Conservation (phyloP, 768 basidiomycete species). For the Russula olivacea region DNA sequence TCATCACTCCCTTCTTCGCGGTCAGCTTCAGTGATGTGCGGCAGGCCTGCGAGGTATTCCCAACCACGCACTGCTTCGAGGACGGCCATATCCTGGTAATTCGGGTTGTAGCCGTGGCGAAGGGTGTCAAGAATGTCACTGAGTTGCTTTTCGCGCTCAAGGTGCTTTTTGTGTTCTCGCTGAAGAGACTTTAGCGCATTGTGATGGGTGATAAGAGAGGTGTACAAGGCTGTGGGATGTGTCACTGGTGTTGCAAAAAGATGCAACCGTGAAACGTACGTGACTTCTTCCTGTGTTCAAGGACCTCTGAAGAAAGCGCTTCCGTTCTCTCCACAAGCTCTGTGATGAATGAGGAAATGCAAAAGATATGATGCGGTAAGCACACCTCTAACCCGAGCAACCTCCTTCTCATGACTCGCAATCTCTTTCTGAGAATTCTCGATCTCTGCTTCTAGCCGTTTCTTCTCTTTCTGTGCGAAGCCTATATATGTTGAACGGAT, state of each 20-base stretch:
- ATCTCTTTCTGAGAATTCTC: constrained; percentile 54
- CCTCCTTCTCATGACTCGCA: constrained; percentile 58
- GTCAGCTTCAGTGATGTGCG: constrained; percentile 64
- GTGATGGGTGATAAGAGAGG: constrained; percentile 65
- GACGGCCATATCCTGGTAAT: constrained; percentile 99
- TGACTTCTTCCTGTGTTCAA: constrained; percentile 82
- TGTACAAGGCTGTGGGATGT: constrained; percentile 62
- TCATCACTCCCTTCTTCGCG: constrained; percentile 39
- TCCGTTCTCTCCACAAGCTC: constrained; percentile 76
- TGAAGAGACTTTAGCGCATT: constrained; percentile 72
- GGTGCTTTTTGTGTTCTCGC: constrained; percentile 61
- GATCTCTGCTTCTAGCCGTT: constrained; percentile 63
- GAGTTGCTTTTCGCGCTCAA: constrained; percentile 70
- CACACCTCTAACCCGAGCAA: constrained; percentile 64
- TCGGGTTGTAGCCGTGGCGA: constrained; percentile 88
- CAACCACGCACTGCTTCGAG: constrained; percentile 94
- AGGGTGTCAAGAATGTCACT: constrained; percentile 79
- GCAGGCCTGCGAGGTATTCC: constrained; percentile 66
- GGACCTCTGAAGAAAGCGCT: constrained; percentile 67
- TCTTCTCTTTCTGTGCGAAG: constrained; percentile 86
- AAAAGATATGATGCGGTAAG: background rate
- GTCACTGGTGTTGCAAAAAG: constrained; percentile 4
- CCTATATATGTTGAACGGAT: constrained; percentile 84
- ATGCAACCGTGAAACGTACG: constrained; percentile 45
- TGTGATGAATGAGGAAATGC: constrained; percentile 31